A percentile compares a stretch with the other conserved stretches of the same genome.
These are phyloP conservation scores for Poterioochromonas sp. DNA, from an alignment of 352 stramenopile species.

Conservation along the genomic window DNA sequence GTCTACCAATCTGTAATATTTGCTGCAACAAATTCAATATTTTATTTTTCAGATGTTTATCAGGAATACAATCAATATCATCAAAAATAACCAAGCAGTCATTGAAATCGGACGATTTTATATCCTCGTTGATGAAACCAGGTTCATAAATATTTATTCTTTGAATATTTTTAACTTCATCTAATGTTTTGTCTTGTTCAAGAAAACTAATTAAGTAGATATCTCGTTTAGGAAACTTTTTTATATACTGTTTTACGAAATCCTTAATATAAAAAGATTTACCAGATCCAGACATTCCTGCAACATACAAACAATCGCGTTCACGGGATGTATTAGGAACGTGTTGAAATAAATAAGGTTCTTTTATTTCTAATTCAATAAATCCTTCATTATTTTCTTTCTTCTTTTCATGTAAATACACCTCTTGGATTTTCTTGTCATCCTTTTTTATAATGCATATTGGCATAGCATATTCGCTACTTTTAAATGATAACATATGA, in stretches of 20 bases:
- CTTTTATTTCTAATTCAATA: too few relatives aligned
- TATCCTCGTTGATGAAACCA: background rate
- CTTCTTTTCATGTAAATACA: too few relatives aligned
- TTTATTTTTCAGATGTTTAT: background rate
- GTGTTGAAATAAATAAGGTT: background rate
- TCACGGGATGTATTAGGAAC: background rate
- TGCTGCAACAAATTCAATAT: background rate
- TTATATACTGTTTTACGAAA: background rate
- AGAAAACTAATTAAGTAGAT: background rate
- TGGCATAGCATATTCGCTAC: too few relatives aligned
- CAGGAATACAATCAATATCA: background rate
- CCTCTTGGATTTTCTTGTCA: too few relatives aligned
- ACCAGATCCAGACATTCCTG: background rate
- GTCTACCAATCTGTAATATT: background rate
- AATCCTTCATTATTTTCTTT: too few relatives aligned
- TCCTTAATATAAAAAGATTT: background rate
- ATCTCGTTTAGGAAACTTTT: background rate
- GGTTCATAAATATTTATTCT: background rate
- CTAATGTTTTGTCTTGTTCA: constrained; percentile 12
- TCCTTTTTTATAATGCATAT: too few relatives aligned
- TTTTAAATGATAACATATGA: too few relatives aligned
- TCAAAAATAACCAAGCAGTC: constrained; percentile 1
- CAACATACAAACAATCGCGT: background rate
- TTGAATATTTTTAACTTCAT: background rate
- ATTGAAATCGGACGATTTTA: background rate